These are phyloP conservation scores for Komagataella pastoris DNA, from an alignment of 805 yeast species.

Conservation along the genomic window DNA sequence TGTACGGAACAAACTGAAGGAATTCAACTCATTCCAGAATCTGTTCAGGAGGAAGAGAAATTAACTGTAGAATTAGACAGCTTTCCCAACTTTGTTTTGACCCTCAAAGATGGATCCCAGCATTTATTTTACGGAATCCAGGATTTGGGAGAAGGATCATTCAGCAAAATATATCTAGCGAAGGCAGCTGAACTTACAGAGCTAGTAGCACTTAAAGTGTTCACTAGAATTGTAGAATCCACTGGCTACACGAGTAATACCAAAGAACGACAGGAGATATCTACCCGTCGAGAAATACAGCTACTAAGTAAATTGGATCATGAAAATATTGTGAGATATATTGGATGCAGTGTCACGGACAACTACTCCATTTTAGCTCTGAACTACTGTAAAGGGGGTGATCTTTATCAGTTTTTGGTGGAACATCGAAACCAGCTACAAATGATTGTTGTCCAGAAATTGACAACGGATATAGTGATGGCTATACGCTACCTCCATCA, in stretches of 20 bases:
- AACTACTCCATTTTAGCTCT: constrained; percentile 36
- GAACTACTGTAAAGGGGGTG: constrained; percentile 79
- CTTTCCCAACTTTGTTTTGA: not conserved
- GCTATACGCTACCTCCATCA: constrained; percentile 67
- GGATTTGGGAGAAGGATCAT: constrained; percentile 54
- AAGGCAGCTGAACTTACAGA: constrained; percentile 11
- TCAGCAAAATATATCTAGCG: constrained; percentile 50
- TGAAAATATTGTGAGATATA: constrained; percentile 54
- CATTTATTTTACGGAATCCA: constrained; percentile 6
- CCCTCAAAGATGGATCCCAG: not conserved
- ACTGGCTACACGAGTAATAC: constrained; percentile 13
- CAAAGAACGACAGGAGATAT: constrained; percentile 40
- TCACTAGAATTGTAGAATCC: constrained; percentile 21
- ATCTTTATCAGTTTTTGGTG: constrained; percentile 53
- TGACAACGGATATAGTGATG: constrained; percentile 56
- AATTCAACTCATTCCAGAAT: not conserved
- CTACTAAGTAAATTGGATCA: constrained; percentile 45
- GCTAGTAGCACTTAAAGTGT: constrained; percentile 60
- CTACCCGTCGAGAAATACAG: constrained; percentile 61
- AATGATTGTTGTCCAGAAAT: constrained; percentile 37
- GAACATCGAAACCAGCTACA: constrained; percentile 26
- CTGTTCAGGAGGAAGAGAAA: not conserved
- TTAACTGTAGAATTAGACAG: not conserved
- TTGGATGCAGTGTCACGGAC: constrained; percentile 31
- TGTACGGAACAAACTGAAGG: not conserved